These are phyloP conservation scores for Alnus rubra DNA, from an alignment of 306 rosid species.

Conservation along the genomic window DNA sequence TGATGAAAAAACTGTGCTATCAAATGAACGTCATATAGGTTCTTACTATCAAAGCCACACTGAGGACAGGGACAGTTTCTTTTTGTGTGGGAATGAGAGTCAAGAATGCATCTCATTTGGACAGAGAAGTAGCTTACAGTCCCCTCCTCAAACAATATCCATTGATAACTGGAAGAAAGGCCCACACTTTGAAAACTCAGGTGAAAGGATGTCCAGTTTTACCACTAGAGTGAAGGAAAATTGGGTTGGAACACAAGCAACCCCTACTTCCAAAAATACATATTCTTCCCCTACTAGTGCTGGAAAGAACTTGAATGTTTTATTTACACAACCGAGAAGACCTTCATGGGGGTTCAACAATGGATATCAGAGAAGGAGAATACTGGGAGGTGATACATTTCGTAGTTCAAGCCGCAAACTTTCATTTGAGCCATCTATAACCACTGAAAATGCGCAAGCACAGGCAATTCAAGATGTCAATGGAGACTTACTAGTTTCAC, in stretches of 20 bases:
- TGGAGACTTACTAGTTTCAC: neutral
- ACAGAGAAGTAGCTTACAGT: slow-evolving; percentile 28
- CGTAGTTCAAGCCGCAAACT: slow-evolving; percentile 43
- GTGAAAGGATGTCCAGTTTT: slow-evolving; percentile 28
- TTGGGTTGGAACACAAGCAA: too few relatives aligned
- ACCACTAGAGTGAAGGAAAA: too few relatives aligned
- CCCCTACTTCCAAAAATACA: slow-evolving; percentile 28
- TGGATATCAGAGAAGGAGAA: slow-evolving; percentile 43
- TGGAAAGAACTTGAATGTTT: slow-evolving; percentile 34
- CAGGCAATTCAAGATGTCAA: slow-evolving; percentile 13
- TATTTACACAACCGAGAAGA: slow-evolving; percentile 49
- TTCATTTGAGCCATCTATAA: slow-evolving; percentile 25
- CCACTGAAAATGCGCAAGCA: slow-evolving; percentile 11
- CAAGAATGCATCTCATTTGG: slow-evolving; percentile 5
- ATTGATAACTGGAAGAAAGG: slow-evolving; percentile 33
- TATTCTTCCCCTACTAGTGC: slow-evolving; percentile 44
- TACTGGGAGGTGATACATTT: slow-evolving; percentile 33
- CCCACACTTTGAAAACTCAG: slow-evolving; percentile 15
- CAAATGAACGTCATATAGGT: neutral
- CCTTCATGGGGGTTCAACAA: slow-evolving; percentile 51
- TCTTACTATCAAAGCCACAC: too few relatives aligned
- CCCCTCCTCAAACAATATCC: slow-evolving; percentile 29
- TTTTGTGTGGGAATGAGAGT: neutral
- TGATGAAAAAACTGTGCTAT: neutral
- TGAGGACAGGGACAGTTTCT: neutral